phyloP scores from a whole-genome alignment of 306 rosid genomes.

The Quercus mongolica region DNA sequence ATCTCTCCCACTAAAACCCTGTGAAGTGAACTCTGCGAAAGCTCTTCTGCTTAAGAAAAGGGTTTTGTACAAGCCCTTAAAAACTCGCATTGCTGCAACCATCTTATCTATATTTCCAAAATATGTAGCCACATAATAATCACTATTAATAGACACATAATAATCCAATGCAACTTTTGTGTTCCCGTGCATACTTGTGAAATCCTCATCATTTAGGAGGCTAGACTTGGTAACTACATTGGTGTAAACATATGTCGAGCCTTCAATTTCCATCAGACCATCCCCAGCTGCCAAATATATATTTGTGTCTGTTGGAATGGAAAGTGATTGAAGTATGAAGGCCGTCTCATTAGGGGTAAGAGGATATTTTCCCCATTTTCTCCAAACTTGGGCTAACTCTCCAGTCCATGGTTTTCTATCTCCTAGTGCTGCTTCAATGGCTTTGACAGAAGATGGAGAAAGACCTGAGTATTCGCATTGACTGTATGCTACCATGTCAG shows the following conservation, averaged over 20 bases:
- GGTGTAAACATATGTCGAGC: slow-evolving; percentile 49
- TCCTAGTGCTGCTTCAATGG: slow-evolving; percentile 57
- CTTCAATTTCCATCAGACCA: slow-evolving; percentile 33
- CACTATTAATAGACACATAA: slow-evolving; percentile 72
- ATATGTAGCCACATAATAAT: slow-evolving; percentile 77
- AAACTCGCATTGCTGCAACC: slow-evolving; percentile 91
- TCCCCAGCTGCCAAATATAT: slow-evolving; percentile 76
- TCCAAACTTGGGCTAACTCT: slow-evolving; percentile 66
- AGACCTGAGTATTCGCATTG: no score
- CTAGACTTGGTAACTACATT: slow-evolving; percentile 72
- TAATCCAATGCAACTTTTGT: slow-evolving; percentile 45
- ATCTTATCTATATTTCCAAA: slow-evolving; percentile 97
- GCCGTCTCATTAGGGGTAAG: slow-evolving; percentile 85
- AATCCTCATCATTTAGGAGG: slow-evolving; percentile 73
- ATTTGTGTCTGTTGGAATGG: slow-evolving; percentile 60
- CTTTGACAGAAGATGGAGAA: slow-evolving; percentile 24
- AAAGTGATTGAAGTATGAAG: slow-evolving; percentile 68
- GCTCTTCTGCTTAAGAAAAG: slow-evolving; percentile 73
- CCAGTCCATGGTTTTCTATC: slow-evolving; percentile 93
- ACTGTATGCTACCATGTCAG: slow-evolving; percentile 35
- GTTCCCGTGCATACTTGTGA: slow-evolving; percentile 87
- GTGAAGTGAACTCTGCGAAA: slow-evolving; percentile 60
- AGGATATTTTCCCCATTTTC: slow-evolving; percentile 85
- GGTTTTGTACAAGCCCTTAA: slow-evolving; percentile 63
- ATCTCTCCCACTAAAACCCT: slow-evolving; percentile 56